Conservation (phyloP, 2,329 filamentous ascomycete species). For the Chlorencoelia australis region DNA sequence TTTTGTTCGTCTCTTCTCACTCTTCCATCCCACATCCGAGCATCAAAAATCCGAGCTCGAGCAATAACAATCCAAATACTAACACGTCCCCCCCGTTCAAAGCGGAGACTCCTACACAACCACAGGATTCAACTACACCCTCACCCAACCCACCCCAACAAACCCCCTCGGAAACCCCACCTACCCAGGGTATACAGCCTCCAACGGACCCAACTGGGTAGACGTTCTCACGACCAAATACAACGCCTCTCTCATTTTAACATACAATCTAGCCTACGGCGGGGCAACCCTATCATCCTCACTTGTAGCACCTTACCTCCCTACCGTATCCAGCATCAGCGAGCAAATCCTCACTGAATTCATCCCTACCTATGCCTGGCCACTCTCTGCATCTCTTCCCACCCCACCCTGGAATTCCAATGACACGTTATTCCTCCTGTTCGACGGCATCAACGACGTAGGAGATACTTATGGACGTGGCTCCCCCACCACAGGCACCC, state of each 20-base stretch:
- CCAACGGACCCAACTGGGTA: constrained; percentile 46
- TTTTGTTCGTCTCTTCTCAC: no score
- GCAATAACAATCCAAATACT: constrained; percentile 2
- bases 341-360: constrained; percentile 33
- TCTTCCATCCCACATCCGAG: no score
- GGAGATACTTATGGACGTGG: constrained; percentile 36
- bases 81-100: not conserved
- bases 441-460: constrained; percentile 48
- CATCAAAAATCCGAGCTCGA: no score
- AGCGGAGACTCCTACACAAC: constrained; percentile 34
- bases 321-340: constrained; percentile 29
- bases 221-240: constrained; percentile 37
- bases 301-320: constrained; percentile 29
- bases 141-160: constrained; percentile 25
- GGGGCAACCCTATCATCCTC: constrained; percentile 31
- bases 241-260: constrained; percentile 35
- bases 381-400: constrained; percentile 14
- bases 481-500: constrained; percentile 19
- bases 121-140: constrained; percentile 29
- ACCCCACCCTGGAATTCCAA: constrained; percentile 16
- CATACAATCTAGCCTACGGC: constrained; percentile 42
- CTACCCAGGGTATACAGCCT: constrained; percentile 31
- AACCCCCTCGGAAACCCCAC: constrained; percentile 33
- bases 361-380: constrained; percentile 30
- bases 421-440: constrained; percentile 25